Base-by-base conservation (phyloP, 192 early-diverging fungal species). In the Linderina pennispora region DNA sequence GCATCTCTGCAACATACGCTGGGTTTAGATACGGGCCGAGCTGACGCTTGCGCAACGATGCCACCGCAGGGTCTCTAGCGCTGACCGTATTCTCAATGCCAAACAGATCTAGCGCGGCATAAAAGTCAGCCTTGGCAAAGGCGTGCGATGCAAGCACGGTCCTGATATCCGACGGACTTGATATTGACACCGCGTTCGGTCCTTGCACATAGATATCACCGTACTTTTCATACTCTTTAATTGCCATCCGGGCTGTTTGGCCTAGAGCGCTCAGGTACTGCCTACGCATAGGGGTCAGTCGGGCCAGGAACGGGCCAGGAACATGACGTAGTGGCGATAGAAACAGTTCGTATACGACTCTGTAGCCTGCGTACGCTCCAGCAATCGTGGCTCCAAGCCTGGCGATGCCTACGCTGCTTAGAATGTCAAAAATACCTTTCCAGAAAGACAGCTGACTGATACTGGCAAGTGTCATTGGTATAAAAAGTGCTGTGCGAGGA, bases 11-110 rank as follows among this genome's bases (percentile, higher is more conserved):
- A 0, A 62, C 7, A 14, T 56, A 49, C 3, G 58, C 39, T 0
- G 53, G 35, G 24, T 42, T 61, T 6, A 68, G 56, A 11, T 50
- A 61, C 0, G 53, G 49, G 0, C 58, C 58, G 1, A 68, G 40
- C 42, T 55, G 55, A 1, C 65, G 65, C 3, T 50, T 23, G 22
- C 24, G 45, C 2, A 21, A 38, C 33, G 53, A 57, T 5, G 46
- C 49, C 21, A 17, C 13, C 2, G 47, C 43, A 0, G 36, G 41
- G 11, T 53, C 45, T 31, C 28, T 5, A 5, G 28, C 28, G 11
- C 28, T 31, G 28, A 31, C 6, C 6, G 28, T 31, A 11, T 31
- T 31, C 11, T 31, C 28, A 8, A 31, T 31, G 28, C 28, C 28
- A 11, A 11, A 8, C 6, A 31, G 11, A 11, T 31, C 28, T 5